Conservation (phyloP, 2,329 filamentous ascomycete genomes). For the Didymella segeticola region DNA sequence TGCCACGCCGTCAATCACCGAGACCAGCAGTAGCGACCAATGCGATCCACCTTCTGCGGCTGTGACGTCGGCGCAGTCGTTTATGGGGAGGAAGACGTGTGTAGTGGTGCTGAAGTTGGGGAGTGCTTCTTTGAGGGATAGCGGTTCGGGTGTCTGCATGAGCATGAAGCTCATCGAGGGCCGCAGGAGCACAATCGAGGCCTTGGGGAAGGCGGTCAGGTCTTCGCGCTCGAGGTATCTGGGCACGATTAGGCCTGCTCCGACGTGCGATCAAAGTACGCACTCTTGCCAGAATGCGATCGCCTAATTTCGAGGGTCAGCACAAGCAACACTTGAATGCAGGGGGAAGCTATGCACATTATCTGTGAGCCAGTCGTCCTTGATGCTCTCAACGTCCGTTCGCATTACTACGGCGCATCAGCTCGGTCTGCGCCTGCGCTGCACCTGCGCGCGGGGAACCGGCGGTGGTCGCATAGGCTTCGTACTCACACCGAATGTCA, state of each 20-base stretch:
- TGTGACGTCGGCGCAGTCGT: slow-evolving; percentile 81
- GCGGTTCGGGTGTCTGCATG: slow-evolving; percentile 71
- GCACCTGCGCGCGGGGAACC: slow-evolving; percentile 1
- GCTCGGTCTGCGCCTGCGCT: slow-evolving; percentile 5
- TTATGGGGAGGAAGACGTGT: slow-evolving; percentile 95
- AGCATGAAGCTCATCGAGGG: slow-evolving; percentile 93
- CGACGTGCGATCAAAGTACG: neutral
- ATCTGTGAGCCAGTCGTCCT: slow-evolving; percentile 95
- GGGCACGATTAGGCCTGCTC: slow-evolving; percentile 7
- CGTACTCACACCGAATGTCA: slow-evolving; percentile 67
- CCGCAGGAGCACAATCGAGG: slow-evolving; percentile 86
- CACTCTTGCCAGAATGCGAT: slow-evolving; percentile 99
- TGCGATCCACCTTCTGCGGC: slow-evolving; percentile 91
- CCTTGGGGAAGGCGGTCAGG: slow-evolving; percentile 78
- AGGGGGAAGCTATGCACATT: slow-evolving; percentile 65
- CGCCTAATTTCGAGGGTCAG: slow-evolving; percentile 62
- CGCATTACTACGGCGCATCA: slow-evolving; percentile 70
- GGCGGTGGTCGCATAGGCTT: slow-evolving; percentile 34
- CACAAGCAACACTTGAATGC: neutral
- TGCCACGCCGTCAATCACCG: slow-evolving; percentile 83
- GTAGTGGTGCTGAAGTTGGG: slow-evolving; percentile 82
- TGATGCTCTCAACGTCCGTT: slow-evolving; percentile 87
- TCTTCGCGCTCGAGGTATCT: slow-evolving; percentile 89
- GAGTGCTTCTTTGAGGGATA: slow-evolving; percentile 69
- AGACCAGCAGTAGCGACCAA: slow-evolving; percentile 93